Evolutionary conservation across 306 rosid species (phyloP), one percentile per base, ranked within the genome.

Genomic region (Quercus robur): DNA sequence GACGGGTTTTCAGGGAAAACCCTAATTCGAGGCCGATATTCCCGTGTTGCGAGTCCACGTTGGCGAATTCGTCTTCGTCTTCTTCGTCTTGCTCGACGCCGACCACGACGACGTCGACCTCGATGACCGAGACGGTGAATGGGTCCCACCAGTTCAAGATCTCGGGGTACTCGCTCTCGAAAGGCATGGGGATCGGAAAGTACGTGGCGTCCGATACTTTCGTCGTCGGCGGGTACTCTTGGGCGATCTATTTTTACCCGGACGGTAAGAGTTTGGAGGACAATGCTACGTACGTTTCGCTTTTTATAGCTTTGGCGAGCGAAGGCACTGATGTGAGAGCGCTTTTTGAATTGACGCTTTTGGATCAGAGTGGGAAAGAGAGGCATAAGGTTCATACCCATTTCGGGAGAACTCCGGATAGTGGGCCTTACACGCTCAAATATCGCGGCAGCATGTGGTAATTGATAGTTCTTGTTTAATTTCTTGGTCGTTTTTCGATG

Each of bases 361-460:
- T 94, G 90, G 98, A 94, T 77, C 98, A 94, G 92, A 94, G 98
- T 41, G 98, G 98, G 46, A 91, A 86, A 59, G 97, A 81, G 90
- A 90, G 93, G 83, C 98, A 94, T 38, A 94, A 94, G 89, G 98
- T 94, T 33, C 97, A 94, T 81, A 94, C 89, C 84, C 98, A 94
- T 82, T 94, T 94, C 74, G 98, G 92, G 58, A 90, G 98, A 87
- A 82, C 90, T 18, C 88, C 92, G 64, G 97, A 94, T 23, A 89
- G 97, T 17, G 98, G 98, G 18, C 98, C 98, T 1, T 94, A 94
- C 75, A 90, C 98, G 26, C 90, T 94, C 20, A 94, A 94, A 80
- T 94, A 89, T 83, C 94, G 98, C 6, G 98, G 98, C 56, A 94
- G 98, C 81, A 94, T 94, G 98, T 94, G 98, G 98, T 94, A 73